A percentile compares a stretch with the other conserved stretches of the same genome.
Evolutionary conservation across 306 rosid genomes (phyloP).

Genomic region (Vicia faba): DNA sequence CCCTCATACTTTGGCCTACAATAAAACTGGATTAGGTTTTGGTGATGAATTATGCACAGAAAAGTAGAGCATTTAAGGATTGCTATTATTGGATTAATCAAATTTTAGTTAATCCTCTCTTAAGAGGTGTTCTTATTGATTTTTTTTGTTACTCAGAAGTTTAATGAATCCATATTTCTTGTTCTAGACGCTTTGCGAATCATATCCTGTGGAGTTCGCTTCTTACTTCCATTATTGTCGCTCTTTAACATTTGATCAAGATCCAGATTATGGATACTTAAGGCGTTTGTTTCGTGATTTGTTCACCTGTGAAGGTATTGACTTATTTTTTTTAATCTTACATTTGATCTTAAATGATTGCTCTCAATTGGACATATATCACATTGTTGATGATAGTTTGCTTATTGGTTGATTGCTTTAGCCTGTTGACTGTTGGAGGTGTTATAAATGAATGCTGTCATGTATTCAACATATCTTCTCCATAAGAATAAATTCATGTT

Average conservation of each 20-base stretch:
- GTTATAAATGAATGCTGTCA: conserved; percentile 10
- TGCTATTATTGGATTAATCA: conserved; percentile 6
- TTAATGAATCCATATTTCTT: conserved; percentile 35
- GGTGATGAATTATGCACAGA: conserved; percentile 28
- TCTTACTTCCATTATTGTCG: conserved; percentile 74
- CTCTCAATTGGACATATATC: conserved; percentile 25
- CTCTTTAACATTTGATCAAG: conserved; percentile 73
- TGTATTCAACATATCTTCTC: conserved; percentile 14
- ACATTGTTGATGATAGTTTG: conserved; percentile 29
- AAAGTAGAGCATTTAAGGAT: conserved; percentile 22
- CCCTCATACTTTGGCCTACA: conserved; percentile 5
- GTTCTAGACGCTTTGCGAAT: conserved; percentile 61
- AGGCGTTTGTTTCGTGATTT: conserved; percentile 67
- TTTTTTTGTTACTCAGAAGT: conserved; percentile 25
- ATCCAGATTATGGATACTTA: conserved; percentile 72
- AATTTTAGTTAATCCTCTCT: conserved; percentile 5
- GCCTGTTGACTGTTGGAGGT: conserved; percentile 4
- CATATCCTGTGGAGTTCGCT: conserved; percentile 67
- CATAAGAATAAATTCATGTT: conserved; percentile 1
- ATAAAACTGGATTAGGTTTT: conserved; percentile 24
- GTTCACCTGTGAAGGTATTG: conserved; percentile 61
- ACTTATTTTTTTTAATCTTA: background rate
- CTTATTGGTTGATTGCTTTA: conserved; percentile 24
- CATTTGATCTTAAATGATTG: conserved; percentile 24
- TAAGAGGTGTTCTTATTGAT: conserved; percentile 29